These are phyloP conservation scores for Fusarium mundagurra DNA, from an alignment of 2,329 filamentous ascomycete species.

Conservation along the genomic window DNA sequence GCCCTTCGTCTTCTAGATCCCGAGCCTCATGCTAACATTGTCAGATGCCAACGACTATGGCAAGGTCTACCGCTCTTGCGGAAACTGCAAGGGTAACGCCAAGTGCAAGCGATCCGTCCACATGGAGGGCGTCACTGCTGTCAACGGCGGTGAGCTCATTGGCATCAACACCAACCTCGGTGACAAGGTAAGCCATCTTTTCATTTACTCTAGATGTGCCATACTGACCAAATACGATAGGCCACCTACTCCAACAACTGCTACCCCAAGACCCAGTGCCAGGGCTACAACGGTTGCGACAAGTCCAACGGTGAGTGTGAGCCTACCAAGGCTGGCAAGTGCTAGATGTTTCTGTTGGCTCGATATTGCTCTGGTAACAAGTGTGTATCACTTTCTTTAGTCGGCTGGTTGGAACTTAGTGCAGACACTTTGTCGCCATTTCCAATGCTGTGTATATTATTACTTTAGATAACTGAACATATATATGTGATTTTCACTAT, in stretches of 20 bases:
- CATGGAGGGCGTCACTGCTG: constrained; percentile 53
- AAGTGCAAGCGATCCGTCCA: constrained; percentile 53
- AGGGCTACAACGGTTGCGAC: constrained; percentile 46
- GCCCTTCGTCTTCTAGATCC: accelerated
- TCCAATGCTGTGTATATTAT: not conserved
- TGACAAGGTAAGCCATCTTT: constrained; percentile 15
- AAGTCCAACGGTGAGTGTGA: constrained; percentile 44
- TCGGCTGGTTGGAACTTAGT: too few relatives aligned
- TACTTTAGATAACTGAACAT: not conserved
- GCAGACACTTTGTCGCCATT: too few relatives aligned
- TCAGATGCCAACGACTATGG: constrained; percentile 55
- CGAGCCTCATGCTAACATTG: accelerated
- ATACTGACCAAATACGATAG: not conserved
- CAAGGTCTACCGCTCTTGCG: constrained; percentile 49
- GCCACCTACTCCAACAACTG: constrained; percentile 47
- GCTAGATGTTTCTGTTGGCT: accelerated
- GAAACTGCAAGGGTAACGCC: constrained; percentile 44
- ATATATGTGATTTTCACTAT: not conserved
- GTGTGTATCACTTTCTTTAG: not conserved
- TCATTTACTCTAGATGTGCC: accelerated
- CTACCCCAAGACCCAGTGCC: constrained; percentile 43
- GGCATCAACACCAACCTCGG: constrained; percentile 55
- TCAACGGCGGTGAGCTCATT: constrained; percentile 52
- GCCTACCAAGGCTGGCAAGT: constrained; percentile 39
- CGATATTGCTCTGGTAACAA: not conserved